Evolutionary conservation across 1,284 basidiomycete species (phyloP), one percentile per base, ranked within the genome.

Genomic region (Ceratobasidium theobromae): DNA sequence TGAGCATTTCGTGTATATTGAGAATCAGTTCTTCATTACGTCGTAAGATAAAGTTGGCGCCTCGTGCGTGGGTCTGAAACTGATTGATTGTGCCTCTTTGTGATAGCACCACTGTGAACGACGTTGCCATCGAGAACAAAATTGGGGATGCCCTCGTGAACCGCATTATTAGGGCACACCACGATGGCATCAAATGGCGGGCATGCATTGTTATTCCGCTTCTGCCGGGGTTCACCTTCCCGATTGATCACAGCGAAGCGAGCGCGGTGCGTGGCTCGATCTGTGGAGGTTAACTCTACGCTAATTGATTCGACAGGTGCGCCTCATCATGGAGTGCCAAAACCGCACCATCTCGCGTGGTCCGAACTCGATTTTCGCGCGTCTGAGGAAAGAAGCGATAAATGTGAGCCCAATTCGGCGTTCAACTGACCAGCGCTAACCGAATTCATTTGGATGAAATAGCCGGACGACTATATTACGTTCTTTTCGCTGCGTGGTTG

Each of bases 1-100:
- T 18, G 94, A 98, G 69, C 91, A 93, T 73, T 95, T 94, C 72
- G 89, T 95, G 23, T 94, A 95, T 77, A 93, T 95, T 68, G 95
- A 98, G 76, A 98, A 99, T 74, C 96, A 99, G 76, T 99, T 98
- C 79, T 99, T 99, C 78, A 95, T 99, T 74, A 92, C 95, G 0
- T 97, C 91, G 84, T 91, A 75, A 64, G 43, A 55, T 30, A 14
- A 12, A 35, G 55, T 30, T 28, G 41, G 28, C 33, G 21, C 27
- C 32, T 46, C 25, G 38, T 25, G 27, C 28, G 40, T 4, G 30
- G 12, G 12, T 30, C 32, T 52, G 27, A 43, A 64, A 64, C 48
- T 16, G 16, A 38, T 21, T 51, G 35, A 18, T 30, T n/a, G 55
- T 21, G 18, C 23, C 4, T n/a, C 30, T n/a, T 3, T 9, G 27